A percentile compares a stretch with the other conserved stretches of the same genome.
phyloP scores from a whole-genome alignment of 148 eudicot genomes.

The Persicaria maculosa region DNA sequence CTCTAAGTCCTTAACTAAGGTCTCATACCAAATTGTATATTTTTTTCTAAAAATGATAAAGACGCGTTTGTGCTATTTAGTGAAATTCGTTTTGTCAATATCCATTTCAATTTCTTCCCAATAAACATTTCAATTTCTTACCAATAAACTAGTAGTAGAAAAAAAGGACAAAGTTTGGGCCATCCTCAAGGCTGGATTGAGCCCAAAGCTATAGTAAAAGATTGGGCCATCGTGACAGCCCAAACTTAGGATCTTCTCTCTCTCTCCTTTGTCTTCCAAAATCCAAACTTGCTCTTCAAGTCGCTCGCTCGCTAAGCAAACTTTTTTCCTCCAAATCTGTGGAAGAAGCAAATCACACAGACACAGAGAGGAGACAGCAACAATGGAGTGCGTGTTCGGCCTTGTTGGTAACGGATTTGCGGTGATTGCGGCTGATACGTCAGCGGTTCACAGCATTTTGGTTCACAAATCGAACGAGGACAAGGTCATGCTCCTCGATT shows the following conservation, averaged over 20 bases:
- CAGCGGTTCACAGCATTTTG: conserved; percentile 75
- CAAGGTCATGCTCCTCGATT: conserved; percentile 79
- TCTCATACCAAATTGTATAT: too few relatives aligned
- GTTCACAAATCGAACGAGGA: conserved; percentile 83
- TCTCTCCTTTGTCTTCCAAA: neutral
- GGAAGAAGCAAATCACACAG: neutral
- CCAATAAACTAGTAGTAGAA: too few relatives aligned
- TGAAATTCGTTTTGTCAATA: too few relatives aligned
- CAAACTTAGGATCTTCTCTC: neutral
- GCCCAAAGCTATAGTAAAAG: too few relatives aligned
- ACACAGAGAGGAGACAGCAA: neutral
- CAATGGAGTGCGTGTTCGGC: conserved; percentile 84
- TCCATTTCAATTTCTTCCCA: too few relatives aligned
- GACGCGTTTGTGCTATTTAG: too few relatives aligned
- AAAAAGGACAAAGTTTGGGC: too few relatives aligned
- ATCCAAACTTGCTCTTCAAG: neutral
- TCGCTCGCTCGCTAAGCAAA: neutral
- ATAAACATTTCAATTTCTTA: too few relatives aligned
- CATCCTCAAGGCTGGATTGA: too few relatives aligned
- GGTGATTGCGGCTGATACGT: conserved; percentile 65
- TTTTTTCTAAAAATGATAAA: too few relatives aligned
- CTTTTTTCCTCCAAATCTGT: neutral
- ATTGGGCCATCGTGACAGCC: neutral
- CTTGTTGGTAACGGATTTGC: conserved; percentile 70
- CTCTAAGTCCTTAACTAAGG: too few relatives aligned